Percentiles rank a stretch among this genome's conserved stretches.
Evolutionary conservation across 306 rosid genomes (phyloP).

Genomic region (Vigna trinervia): DNA sequence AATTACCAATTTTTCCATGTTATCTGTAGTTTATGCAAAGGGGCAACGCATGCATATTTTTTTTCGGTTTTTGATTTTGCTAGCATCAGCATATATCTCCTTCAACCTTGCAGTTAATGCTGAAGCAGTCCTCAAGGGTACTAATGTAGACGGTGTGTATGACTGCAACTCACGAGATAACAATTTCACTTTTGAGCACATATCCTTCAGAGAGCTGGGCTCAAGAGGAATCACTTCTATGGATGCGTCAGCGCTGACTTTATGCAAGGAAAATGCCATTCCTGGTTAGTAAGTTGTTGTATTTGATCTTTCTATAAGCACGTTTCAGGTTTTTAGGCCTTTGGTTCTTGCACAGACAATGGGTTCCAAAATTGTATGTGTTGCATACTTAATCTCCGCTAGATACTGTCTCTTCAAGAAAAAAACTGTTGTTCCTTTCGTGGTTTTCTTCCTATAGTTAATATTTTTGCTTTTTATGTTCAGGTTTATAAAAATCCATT

Average conservation of each 20-base stretch:
- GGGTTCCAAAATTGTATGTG: slow-evolving; percentile 15
- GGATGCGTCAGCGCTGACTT: slow-evolving; percentile 62
- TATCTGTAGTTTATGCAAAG: background rate
- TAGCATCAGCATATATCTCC: slow-evolving; percentile 27
- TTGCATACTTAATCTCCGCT: slow-evolving; percentile 1
- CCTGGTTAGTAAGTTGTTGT: slow-evolving; percentile 65
- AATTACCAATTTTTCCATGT: background rate
- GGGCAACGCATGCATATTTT: background rate
- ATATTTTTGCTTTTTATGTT: slow-evolving; percentile 20
- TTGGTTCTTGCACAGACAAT: slow-evolving; percentile 15
- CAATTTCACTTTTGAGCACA: slow-evolving; percentile 62
- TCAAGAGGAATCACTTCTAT: slow-evolving; percentile 61
- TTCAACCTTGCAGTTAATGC: slow-evolving; percentile 56
- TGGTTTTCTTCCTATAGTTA: slow-evolving; percentile 34
- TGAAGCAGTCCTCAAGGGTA: slow-evolving; percentile 69
- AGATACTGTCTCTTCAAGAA: slow-evolving; percentile 19
- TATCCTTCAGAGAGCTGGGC: slow-evolving; percentile 64
- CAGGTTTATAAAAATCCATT: slow-evolving; percentile 13
- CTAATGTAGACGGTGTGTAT: slow-evolving; percentile 62
- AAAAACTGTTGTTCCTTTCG: slow-evolving; percentile 10
- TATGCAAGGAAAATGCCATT: slow-evolving; percentile 67
- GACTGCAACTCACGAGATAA: slow-evolving; percentile 61
- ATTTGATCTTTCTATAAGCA: slow-evolving; percentile 16
- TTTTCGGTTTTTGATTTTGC: background rate
- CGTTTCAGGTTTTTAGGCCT: slow-evolving; percentile 31